These are phyloP conservation scores for Chaetothyriales sp. DNA, from an alignment of 2,329 filamentous ascomycete genomes.

Conservation along the genomic window DNA sequence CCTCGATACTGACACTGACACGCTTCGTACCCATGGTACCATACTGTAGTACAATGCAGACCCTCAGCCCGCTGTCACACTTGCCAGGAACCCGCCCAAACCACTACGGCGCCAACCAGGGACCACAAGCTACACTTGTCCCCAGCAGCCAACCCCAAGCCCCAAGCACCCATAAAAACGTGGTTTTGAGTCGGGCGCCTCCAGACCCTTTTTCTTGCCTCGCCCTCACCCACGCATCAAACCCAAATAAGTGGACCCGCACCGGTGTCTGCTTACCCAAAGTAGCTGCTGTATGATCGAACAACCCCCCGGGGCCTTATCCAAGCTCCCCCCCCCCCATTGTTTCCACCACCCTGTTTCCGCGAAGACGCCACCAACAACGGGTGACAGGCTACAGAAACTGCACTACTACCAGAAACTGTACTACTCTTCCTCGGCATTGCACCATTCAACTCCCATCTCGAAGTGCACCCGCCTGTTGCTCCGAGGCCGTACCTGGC, in stretches of 20 bases:
- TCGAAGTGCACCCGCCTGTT: not conserved
- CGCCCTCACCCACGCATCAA: not conserved
- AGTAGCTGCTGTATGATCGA: not conserved
- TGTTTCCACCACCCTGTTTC: not conserved
- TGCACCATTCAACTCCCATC: not conserved
- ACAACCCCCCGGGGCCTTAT: not conserved
- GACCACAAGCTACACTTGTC: not conserved
- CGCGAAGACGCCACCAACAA: not conserved
- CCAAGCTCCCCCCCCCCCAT: not conserved
- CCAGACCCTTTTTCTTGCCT: not conserved
- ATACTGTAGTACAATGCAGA: not conserved
- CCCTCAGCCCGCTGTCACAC: not conserved
- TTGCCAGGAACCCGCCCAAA: not conserved
- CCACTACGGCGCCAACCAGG: not conserved
- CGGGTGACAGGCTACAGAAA: not conserved
- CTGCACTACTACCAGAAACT: too few species aligned
- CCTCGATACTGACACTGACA: not conserved
- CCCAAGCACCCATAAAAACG: not conserved
- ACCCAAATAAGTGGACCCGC: not conserved
- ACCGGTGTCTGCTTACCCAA: not conserved
- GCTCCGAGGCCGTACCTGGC: not conserved
- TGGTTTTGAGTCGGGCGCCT: not conserved
- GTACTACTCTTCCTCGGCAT: not conserved
- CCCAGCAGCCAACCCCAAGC: not conserved
- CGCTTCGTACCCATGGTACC: too few species aligned